Conservation (phyloP, 2,329 filamentous ascomycete genomes). For the Zymoseptoria pseudotritici region DNA sequence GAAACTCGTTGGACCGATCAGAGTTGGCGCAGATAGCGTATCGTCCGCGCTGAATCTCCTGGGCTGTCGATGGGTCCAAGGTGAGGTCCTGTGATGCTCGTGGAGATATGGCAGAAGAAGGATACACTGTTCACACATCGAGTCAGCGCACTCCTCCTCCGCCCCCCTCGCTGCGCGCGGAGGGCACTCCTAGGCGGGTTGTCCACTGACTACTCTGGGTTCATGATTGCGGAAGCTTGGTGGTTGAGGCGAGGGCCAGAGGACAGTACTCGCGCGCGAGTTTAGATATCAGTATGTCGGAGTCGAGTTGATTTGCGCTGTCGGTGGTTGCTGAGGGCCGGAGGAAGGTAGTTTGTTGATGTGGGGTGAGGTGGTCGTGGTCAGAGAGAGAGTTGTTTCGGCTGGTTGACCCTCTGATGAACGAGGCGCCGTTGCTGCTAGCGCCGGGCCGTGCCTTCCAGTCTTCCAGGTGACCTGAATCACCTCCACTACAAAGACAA, state of each 20-base stretch:
- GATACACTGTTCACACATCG: not conserved
- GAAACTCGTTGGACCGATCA: not conserved
- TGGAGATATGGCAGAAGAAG: not conserved
- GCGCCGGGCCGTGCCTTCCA: not conserved
- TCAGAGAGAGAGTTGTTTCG: not conserved
- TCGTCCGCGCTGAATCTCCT: not conserved
- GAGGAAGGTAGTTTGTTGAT: not conserved
- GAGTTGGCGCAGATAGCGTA: not conserved
- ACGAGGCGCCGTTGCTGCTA: not conserved
- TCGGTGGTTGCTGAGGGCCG: not conserved
- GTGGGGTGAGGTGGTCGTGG: not conserved
- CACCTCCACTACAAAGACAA: too few relatives aligned
- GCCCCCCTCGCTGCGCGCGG: not conserved
- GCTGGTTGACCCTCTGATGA: too few relatives aligned
- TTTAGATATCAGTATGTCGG: not conserved
- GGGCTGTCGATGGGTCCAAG: not conserved
- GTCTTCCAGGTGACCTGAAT: too few relatives aligned
- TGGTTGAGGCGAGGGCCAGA: not conserved
- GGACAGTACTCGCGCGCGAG: not conserved
- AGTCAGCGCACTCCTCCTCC: conserved; percentile 8
- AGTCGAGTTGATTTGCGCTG: not conserved
- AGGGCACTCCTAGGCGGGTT: not conserved
- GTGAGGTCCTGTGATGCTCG: not conserved
- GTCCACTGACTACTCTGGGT: conserved; percentile 77
- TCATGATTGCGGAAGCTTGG: conserved; percentile 49